Percentiles rank a stretch among this genome's conserved stretches.
Conservation (phyloP, 768 basidiomycete species). For the Rhizopogon rudus region DNA sequence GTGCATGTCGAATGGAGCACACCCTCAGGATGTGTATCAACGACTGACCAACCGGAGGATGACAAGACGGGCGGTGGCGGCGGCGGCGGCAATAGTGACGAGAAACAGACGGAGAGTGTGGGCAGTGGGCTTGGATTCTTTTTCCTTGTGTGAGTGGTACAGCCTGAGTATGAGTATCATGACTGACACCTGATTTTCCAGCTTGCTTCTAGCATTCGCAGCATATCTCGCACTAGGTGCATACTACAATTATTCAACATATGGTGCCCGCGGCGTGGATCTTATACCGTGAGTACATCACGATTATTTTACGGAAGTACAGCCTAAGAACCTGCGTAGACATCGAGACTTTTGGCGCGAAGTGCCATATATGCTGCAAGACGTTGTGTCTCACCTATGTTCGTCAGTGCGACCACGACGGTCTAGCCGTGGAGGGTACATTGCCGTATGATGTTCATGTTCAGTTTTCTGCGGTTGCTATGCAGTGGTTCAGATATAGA, state of each 20-base stretch:
- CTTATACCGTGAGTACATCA: slow-evolving; percentile 72
- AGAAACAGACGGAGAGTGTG: slow-evolving; percentile 34
- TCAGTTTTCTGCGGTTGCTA: neutral
- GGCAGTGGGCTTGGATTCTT: slow-evolving; percentile 87
- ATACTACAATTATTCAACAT: slow-evolving; percentile 85
- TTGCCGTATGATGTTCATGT: slow-evolving; percentile 51
- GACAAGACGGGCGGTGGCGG: slow-evolving; percentile 10
- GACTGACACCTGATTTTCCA: slow-evolving; percentile 19
- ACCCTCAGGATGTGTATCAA: slow-evolving; percentile 50
- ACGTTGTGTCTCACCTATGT: slow-evolving; percentile 75
- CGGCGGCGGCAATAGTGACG: slow-evolving; percentile 13
- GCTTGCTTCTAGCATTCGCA: slow-evolving; percentile 58
- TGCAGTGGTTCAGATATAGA: neutral
- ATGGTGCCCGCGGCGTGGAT: slow-evolving; percentile 79
- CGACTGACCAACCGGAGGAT: slow-evolving; percentile 16
- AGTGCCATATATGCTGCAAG: slow-evolving; percentile 79
- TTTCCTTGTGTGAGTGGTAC: slow-evolving; percentile 65
- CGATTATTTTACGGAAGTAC: slow-evolving; percentile 2
- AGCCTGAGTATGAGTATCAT: neutral
- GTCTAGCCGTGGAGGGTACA: slow-evolving; percentile 66
- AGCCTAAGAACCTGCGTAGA: slow-evolving; percentile 30
- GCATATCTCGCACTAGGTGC: slow-evolving; percentile 76
- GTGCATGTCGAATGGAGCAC: slow-evolving; percentile 59
- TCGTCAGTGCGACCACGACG: slow-evolving; percentile 65
- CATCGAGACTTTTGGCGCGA: slow-evolving; percentile 91